Base-by-base conservation (phyloP, 306 rosid genomes). In the Cucumis hystrix region DNA sequence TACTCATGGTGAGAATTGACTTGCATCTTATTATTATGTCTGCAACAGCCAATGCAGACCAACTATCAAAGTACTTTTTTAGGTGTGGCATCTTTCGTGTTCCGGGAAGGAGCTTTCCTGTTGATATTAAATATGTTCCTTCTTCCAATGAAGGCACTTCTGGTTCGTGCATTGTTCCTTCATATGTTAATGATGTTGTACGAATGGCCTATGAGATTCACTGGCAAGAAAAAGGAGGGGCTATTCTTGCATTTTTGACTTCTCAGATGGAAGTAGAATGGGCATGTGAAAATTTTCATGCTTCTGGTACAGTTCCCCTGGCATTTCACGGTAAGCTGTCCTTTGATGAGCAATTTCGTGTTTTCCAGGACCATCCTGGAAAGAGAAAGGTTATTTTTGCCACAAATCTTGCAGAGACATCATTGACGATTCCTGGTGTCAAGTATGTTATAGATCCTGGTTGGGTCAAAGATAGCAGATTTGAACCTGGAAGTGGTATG, bases 251-350 rank as follows among this genome's bases (percentile, higher is more conserved):
- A 37, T 95, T 95, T 82, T 83, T 95, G 87, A 92, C 99, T 77
- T 95, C 99, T 43, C 97, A 95, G 87, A n/a, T 65, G 65, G 99
- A 95, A 87, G 99, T 95, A 74, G 99, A 95, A 85, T 92, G 93
- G 96, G 96, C 96, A 10, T 92, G 97, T 59, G 97, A 88, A 78
- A 87, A 87, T 63, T 91, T 95, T 82, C 56, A 49, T 74, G 89
- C 86, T 81, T 79, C 88, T 57, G 83, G 83, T 61, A 89, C 99
- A 16, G 83, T 90, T 55, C 85, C 88, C 40, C 81, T 95, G 83
- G 87, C 97, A 73, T 83, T 95, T 69, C 99, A 95, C 81, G 97
- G 99, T 37, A 95, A 92, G 78, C 93, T 90, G 74, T 87, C 92
- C 11, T 83, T 79, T 21, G 99, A 90, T 11, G 97, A 92, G 79